Percentiles rank a stretch among this genome's conserved stretches.
phyloP scores from a whole-genome alignment of 2,329 filamentous ascomycete species.

The Calonectria hawksworthii region DNA sequence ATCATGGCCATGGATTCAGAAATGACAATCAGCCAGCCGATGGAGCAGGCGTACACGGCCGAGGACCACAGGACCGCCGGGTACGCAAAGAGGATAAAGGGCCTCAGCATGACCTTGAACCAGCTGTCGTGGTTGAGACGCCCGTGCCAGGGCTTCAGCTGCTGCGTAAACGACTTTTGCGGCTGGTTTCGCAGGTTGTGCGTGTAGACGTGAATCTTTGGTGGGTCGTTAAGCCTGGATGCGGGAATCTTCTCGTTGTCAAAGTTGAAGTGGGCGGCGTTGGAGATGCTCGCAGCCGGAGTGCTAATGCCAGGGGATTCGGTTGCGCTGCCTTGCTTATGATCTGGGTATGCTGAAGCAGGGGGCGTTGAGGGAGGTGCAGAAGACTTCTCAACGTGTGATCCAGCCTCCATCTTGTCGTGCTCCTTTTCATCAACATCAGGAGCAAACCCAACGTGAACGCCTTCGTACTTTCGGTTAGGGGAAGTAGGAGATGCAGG shows the following conservation, averaged over 20 bases:
- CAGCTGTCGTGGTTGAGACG: conserved; percentile 84
- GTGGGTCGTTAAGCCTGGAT: conserved; percentile 51
- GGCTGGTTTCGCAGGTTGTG: conserved; percentile 76
- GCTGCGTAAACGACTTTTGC: conserved; percentile 78
- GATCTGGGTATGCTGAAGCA: background rate
- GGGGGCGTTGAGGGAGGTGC: conserved; percentile 13
- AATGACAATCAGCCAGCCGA: conserved; percentile 96
- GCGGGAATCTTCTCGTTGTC: conserved; percentile 60
- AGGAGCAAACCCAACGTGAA: conserved; percentile 51
- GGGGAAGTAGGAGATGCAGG: conserved; percentile 32
- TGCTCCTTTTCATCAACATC: background rate
- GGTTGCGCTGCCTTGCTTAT: background rate
- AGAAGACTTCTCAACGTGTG: background rate
- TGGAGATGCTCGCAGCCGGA: conserved; percentile 38
- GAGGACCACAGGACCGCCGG: conserved; percentile 92
- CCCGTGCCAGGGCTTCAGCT: conserved; percentile 83
- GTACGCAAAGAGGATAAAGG: conserved; percentile 89
- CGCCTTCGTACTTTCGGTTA: conserved; percentile 42
- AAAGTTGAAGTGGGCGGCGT: conserved; percentile 48
- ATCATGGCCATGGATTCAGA: conserved; percentile 89
- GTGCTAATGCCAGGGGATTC: conserved; percentile 18
- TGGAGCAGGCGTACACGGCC: conserved; percentile 85
- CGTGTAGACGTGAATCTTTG: conserved; percentile 72
- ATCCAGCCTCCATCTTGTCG: background rate
- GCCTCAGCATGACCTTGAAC: conserved; percentile 82